Evolutionary conservation across 1,284 basidiomycete species (phyloP), one percentile per base, ranked within the genome.

Genomic region (Nidula niveotomentosa): DNA sequence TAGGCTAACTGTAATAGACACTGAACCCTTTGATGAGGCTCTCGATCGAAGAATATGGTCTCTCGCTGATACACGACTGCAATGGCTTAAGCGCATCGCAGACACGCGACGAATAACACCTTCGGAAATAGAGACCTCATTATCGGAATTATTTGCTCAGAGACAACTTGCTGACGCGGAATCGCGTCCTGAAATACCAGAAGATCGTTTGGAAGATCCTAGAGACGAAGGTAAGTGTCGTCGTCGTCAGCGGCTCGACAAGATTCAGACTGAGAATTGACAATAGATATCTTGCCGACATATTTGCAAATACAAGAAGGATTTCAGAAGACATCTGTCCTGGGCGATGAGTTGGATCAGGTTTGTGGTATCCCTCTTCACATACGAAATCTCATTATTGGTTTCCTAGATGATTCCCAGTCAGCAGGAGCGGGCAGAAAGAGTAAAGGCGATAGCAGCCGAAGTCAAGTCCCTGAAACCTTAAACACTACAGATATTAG

Each of bases 21-120:
- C 83, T 56, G 90, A 93, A 63, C 79, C 84, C 5, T 94, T 93
- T 64, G 91, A 94, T 64, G 91, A 94, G 68, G 83, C 80, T 1
- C 77, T 93, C 39, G 90, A 92, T 64, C 75, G 88, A 53, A 79
- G 81, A 36, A 85, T 91, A 47, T 90, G 85, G 84, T 84, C 84
- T 1, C 68, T 91, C 13, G 83, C 85, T 46, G 80, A 85, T 52
- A 87, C 89, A 55, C 73, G 83, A 13, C 70, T 90, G 45, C 78
- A 83, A 57, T 89, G 83, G 81, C 84, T 90, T 61, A 83, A 83
- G 54, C 78, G 81, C 44, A 77, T 90, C 37, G 85, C 85, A 36
- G 81, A 82, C 46, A 80, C 78, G 56, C 76, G 90, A 53, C 80
- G 85, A 49, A 76, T 73, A 37, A 71, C 77, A 46, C 88, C 90